phyloP scores from a whole-genome alignment of 345 rosid genomes.

The Euphorbia peplus region DNA sequence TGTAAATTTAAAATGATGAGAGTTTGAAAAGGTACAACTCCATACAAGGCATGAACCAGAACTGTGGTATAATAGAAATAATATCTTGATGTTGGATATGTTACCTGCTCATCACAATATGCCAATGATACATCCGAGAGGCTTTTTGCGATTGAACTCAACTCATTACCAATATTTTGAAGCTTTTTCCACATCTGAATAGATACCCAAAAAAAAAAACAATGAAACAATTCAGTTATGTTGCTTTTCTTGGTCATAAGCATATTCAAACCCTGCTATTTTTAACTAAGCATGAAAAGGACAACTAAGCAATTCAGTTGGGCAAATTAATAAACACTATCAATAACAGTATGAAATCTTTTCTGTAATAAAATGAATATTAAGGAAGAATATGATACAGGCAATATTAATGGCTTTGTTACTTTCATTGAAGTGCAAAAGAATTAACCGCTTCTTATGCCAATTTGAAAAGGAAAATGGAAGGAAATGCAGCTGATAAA shows the following conservation, averaged over 20 bases:
- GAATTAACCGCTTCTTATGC: not conserved
- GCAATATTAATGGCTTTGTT: not conserved
- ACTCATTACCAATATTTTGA: constrained; percentile 60
- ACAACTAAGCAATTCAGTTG: not conserved
- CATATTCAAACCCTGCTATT: not conserved
- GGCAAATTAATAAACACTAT: not conserved
- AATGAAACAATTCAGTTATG: not conserved
- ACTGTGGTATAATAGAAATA: not conserved
- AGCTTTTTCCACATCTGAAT: constrained; percentile 38
- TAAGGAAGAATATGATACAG: not conserved
- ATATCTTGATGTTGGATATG: constrained; percentile 9
- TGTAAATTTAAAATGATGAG: not conserved
- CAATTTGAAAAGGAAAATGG: not conserved
- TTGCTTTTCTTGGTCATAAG: not conserved
- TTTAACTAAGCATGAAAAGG: not conserved
- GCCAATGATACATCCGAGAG: constrained; percentile 57
- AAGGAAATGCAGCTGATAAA: not conserved
- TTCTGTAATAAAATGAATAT: not conserved
- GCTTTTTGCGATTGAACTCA: constrained; percentile 61
- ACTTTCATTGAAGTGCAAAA: not conserved
- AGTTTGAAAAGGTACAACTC: not conserved
- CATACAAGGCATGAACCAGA: not conserved
- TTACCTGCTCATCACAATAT: constrained; percentile 57
- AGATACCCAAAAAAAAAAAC: no score
- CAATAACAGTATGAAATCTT: not conserved